phyloP scores from a whole-genome alignment of 768 basidiomycete species.

The Leucocoprinus sp. region DNA sequence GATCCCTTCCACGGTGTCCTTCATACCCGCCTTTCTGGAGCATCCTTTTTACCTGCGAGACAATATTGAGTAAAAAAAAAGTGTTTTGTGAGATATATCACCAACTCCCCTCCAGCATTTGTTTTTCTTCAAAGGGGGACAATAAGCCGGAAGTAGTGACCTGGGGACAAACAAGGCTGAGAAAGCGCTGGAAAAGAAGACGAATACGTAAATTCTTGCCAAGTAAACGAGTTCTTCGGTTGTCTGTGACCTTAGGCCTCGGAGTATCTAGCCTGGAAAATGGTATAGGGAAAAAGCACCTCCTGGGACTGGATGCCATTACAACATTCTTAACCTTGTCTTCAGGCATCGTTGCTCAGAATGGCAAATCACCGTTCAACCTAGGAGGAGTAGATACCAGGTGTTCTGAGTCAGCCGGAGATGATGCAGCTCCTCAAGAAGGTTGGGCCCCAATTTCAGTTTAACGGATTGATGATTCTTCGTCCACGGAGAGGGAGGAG shows the following conservation, averaged over 20 bases:
- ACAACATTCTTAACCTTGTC: constrained; percentile 7
- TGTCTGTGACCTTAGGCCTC: constrained; percentile 6
- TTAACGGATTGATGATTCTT: constrained; percentile 10
- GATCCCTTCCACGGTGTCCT: too few relatives aligned
- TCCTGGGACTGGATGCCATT: not conserved
- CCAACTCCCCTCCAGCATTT: too few relatives aligned
- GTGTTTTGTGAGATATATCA: not conserved
- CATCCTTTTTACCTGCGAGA: too few relatives aligned
- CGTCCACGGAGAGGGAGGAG: constrained; percentile 11
- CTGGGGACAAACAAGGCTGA: not conserved
- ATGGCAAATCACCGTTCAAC: constrained; percentile 7
- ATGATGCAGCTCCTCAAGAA: constrained; percentile 7
- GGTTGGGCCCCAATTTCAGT: constrained; percentile 9
- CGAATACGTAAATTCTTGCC: constrained; percentile 9
- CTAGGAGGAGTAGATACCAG: not conserved
- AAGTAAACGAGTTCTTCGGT: constrained; percentile 1
- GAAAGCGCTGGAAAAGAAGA: constrained; percentile 11
- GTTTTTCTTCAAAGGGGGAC: not conserved
- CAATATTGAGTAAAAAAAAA: too few relatives aligned
- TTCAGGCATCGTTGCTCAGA: not conserved
- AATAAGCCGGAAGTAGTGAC: not conserved
- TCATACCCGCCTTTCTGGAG: too few relatives aligned
- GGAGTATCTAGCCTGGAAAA: constrained; percentile 6
- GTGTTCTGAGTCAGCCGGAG: constrained; percentile 8
- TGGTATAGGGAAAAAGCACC: constrained; percentile 1